A percentile compares a stretch with the other conserved stretches of the same genome.
Conservation (phyloP, 2,329 filamentous ascomycete genomes). For the Cryphonectria carpinicola region DNA sequence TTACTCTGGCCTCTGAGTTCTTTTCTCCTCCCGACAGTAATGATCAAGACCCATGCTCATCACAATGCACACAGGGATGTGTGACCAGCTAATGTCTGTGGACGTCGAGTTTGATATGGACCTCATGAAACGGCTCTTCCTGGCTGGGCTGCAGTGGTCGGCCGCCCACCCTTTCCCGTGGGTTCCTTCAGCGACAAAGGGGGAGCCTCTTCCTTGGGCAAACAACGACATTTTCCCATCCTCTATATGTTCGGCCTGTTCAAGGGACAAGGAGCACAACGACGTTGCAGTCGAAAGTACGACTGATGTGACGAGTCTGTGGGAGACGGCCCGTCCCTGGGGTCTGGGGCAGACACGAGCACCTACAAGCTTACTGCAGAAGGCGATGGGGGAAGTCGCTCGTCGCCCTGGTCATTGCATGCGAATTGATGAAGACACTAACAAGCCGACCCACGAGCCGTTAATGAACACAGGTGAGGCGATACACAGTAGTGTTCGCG, state of each 20-base stretch:
- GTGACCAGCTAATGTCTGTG: constrained; percentile 39
- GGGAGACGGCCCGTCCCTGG: constrained; percentile 36
- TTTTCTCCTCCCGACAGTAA: no score
- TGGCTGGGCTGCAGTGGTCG: constrained; percentile 36
- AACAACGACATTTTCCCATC: constrained; percentile 1
- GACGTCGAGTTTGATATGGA: constrained; percentile 38
- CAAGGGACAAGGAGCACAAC: neutral
- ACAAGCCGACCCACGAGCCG: constrained; percentile 40
- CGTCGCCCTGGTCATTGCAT: constrained; percentile 42
- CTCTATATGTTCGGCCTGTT: no score
- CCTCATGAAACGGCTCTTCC: constrained; percentile 34
- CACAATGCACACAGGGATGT: constrained; percentile 35
- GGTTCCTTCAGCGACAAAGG: constrained; percentile 22
- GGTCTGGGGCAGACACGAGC: constrained; percentile 35
- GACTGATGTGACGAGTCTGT: constrained; percentile 26
- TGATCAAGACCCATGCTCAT: neutral
- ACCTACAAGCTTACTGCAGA: constrained; percentile 35
- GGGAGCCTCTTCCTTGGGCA: constrained; percentile 30
- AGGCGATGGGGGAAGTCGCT: constrained; percentile 35
- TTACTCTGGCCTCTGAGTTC: constrained; percentile 38
- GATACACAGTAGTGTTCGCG: constrained; percentile 39
- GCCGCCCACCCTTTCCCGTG: constrained; percentile 40
- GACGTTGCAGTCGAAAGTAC: neutral
- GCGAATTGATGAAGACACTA: constrained; percentile 44
- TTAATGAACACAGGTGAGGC: constrained; percentile 44